Conservation (phyloP, 148 eudicot genomes). For the Rhododendron ovatum region DNA sequence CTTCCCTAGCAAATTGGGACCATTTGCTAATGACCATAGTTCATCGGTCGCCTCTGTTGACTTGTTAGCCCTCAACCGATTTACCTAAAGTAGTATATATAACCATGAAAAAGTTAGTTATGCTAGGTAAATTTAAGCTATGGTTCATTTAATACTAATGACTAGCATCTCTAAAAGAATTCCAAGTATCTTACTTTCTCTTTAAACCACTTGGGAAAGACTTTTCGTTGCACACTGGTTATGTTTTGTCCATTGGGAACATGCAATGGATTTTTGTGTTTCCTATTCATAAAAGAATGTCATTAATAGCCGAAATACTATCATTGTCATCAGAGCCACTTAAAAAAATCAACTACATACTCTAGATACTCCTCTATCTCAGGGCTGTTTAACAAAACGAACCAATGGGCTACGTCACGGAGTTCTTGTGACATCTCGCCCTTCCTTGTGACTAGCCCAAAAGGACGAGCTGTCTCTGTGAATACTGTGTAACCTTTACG, state of each 20-base stretch:
- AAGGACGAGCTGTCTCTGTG: background rate
- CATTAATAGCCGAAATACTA: background rate
- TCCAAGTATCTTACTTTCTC: too few species aligned
- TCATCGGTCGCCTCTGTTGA: background rate
- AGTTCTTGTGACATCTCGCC: background rate
- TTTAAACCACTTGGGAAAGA: background rate
- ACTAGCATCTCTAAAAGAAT: too few species aligned
- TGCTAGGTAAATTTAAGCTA: too few species aligned
- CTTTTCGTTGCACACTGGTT: background rate
- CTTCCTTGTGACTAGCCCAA: background rate
- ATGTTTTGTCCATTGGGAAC: background rate
- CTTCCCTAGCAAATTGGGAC: background rate
- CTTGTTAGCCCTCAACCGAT: background rate
- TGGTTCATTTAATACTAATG: too few species aligned
- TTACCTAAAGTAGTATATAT: background rate
- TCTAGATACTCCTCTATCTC: background rate
- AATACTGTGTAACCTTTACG: too few species aligned
- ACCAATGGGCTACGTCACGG: background rate
- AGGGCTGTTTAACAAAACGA: background rate
- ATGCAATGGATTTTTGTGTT: background rate
- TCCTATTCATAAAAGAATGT: background rate
- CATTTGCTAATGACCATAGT: background rate
- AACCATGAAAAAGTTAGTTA: background rate
- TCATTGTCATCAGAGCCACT: background rate
- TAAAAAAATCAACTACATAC: background rate